A percentile compares a stretch with the other conserved stretches of the same genome.
Conservation (phyloP, 2,329 filamentous ascomycete genomes). For the Diplodia mutila region DNA sequence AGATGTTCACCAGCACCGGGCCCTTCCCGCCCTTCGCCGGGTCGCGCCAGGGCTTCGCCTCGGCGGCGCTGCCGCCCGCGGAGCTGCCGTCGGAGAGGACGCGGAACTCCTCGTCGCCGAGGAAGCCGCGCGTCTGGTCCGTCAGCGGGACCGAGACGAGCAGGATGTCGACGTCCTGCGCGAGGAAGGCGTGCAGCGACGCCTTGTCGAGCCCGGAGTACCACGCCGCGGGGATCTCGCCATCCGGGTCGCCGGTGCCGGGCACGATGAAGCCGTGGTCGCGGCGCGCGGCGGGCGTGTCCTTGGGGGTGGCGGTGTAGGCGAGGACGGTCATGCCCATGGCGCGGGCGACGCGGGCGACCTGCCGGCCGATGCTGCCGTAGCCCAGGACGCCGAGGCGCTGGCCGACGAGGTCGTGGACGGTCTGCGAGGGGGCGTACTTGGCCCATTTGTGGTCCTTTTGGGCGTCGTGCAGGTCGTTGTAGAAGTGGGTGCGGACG, state of each 20-base stretch:
- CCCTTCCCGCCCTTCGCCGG: slow-evolving; percentile 1
- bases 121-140: slow-evolving; percentile 56
- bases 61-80: not conserved
- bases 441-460: slow-evolving; percentile 59
- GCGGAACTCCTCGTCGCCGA: slow-evolving; percentile 59
- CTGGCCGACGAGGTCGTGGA: slow-evolving; percentile 61
- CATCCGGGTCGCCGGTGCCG: slow-evolving; percentile 65
- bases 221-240: slow-evolving; percentile 59
- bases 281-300: slow-evolving; percentile 65
- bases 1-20: slow-evolving; percentile 72
- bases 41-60: not conserved
- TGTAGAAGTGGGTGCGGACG: slow-evolving; percentile 60
- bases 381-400: slow-evolving; percentile 65
- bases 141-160: slow-evolving; percentile 63
- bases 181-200: slow-evolving; percentile 58
- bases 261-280: slow-evolving; percentile 71
- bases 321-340: slow-evolving; percentile 75
- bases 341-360: slow-evolving; percentile 62
- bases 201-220: slow-evolving; percentile 59
- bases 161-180: slow-evolving; percentile 60
- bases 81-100: slow-evolving; percentile 52
- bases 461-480: slow-evolving; percentile 60
- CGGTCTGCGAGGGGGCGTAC: slow-evolving; percentile 34
- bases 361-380: slow-evolving; percentile 65
- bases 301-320: slow-evolving; percentile 72